Conservation (phyloP, 805 yeast species). For the Wickerhamiella occidentalis region DNA sequence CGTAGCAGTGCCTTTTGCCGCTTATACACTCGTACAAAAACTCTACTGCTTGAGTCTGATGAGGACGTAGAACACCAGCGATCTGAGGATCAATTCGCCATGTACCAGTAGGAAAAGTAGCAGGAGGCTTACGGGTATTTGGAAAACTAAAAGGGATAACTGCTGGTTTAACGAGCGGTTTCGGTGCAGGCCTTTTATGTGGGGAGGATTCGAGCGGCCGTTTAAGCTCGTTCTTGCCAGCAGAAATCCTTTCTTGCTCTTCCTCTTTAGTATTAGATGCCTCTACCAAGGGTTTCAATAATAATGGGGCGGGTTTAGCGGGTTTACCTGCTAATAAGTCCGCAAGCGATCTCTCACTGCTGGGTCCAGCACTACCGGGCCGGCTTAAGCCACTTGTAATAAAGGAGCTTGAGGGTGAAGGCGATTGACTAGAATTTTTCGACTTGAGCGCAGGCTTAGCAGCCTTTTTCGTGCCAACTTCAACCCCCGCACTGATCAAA, state of each 20-base stretch:
- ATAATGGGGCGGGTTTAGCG: not conserved
- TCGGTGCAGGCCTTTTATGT: no score
- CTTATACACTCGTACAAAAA: slow-evolving; percentile 75
- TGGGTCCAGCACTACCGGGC: no score
- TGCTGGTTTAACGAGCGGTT: not conserved
- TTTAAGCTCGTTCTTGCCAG: not conserved
- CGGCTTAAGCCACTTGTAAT: not conserved
- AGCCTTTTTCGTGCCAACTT: not conserved
- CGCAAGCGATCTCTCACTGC: not conserved
- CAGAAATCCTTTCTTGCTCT: no score
- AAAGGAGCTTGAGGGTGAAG: no score
- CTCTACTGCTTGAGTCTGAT: slow-evolving; percentile 72
- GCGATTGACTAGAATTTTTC: no score
- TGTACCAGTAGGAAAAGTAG: not conserved
- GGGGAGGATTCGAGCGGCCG: not conserved
- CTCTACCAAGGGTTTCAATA: no score
- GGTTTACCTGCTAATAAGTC: not conserved
- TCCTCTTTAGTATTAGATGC: no score
- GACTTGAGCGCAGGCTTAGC: no score
- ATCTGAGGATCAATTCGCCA: not conserved
- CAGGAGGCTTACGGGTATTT: not conserved
- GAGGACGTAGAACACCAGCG: slow-evolving; percentile 46
- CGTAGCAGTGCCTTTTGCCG: slow-evolving; percentile 42
- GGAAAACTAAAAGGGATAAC: not conserved
- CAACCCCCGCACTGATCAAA: not conserved